Evolutionary conservation across 148 eudicot genomes (phyloP).

Genomic region (Agrostemma githago): DNA sequence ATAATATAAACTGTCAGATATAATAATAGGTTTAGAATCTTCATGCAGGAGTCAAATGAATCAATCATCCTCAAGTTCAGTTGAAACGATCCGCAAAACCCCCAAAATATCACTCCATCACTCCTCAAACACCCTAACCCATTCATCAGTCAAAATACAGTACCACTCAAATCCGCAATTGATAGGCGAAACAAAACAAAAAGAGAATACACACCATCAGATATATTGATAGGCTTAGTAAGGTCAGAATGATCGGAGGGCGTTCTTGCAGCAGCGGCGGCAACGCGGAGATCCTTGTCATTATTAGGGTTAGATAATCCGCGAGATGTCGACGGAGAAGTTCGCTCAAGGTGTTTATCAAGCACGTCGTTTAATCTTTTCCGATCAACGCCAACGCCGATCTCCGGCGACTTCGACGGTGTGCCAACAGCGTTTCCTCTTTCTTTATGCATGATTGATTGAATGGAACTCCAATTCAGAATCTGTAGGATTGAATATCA

Average conservation of each 20-base stretch:
- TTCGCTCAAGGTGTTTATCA: conserved; percentile 65
- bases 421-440: conserved; percentile 9
- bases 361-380: conserved; percentile 66
- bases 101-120: neutral
- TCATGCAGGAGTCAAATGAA: neutral
- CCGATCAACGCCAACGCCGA: conserved; percentile 51
- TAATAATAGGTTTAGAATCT: neutral
- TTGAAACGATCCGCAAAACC: neutral
- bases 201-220: conserved; percentile 53
- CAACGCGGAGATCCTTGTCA: conserved; percentile 38
- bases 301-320: conserved; percentile 24
- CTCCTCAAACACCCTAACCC: neutral
- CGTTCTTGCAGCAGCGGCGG: conserved; percentile 31
- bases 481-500: neutral
- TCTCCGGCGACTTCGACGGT: conserved; percentile 42
- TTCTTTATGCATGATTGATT: conserved; percentile 20
- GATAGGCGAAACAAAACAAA: neutral
- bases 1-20: no score
- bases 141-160: neutral
- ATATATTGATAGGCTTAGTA: conserved; percentile 38
- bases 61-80: neutral
- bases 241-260: conserved; percentile 37
- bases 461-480: neutral
- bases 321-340: conserved; percentile 62
- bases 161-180: neutral